phyloP scores from a whole-genome alignment of 2,329 filamentous ascomycete species.

The Aspergillus felis region DNA sequence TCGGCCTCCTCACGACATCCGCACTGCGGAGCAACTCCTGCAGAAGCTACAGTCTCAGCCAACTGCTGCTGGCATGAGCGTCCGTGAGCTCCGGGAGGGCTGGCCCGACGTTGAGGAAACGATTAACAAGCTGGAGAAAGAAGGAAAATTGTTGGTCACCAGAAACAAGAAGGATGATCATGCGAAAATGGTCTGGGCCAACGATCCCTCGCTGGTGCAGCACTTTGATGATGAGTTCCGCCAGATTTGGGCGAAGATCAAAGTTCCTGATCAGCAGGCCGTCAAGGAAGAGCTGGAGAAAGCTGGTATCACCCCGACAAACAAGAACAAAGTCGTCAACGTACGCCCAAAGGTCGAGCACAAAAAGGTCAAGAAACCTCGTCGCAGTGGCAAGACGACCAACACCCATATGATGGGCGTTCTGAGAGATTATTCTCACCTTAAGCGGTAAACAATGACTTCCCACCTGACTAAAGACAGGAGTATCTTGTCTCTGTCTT shows the following conservation, averaged over 20 bases:
- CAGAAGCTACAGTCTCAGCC: conserved; percentile 75
- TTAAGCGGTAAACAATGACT: conserved; percentile 30
- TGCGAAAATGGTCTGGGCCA: conserved; percentile 81
- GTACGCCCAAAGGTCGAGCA: conserved; percentile 53
- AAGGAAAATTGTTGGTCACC: conserved; percentile 78
- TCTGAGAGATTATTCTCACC: conserved; percentile 66
- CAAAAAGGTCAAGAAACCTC: conserved; percentile 71
- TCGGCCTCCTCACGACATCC: conserved; percentile 78
- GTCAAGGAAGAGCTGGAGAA: conserved; percentile 72
- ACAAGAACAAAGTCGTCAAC: conserved; percentile 68
- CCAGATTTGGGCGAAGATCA: conserved; percentile 75
- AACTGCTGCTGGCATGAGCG: conserved; percentile 73
- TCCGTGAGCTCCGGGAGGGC: conserved; percentile 92
- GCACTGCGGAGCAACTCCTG: conserved; percentile 71
- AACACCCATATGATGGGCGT: conserved; percentile 84
- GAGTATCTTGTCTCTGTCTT: not conserved
- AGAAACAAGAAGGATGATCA: conserved; percentile 90
- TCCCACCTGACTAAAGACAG: not conserved
- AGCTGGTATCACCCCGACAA: conserved; percentile 79
- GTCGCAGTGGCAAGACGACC: conserved; percentile 73
- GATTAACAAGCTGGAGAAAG: conserved; percentile 71
- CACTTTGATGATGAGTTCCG: conserved; percentile 78
- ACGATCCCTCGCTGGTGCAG: conserved; percentile 74
- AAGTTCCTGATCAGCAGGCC: conserved; percentile 70
- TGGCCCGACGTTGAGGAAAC: conserved; percentile 82